Evolutionary conservation across 148 eudicot species (phyloP).

Genomic region (Persicaria maculosa): DNA sequence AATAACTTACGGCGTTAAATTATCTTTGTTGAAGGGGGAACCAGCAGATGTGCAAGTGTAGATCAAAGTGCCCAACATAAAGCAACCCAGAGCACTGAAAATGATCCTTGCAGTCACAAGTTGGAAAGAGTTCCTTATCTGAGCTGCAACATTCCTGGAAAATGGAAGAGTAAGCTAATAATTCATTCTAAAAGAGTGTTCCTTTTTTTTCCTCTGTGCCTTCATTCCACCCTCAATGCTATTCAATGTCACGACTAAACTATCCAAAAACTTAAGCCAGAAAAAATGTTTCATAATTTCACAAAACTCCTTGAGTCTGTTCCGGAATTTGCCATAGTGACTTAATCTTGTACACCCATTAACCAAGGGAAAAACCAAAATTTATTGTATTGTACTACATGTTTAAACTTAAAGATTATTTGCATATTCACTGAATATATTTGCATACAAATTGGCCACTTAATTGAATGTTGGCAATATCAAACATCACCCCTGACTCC

Average conservation of each 20-base stretch:
- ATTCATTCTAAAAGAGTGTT: background rate
- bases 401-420: too few relatives aligned
- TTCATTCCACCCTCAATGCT: background rate
- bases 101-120: slow-evolving; percentile 40
- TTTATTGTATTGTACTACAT: too few relatives aligned
- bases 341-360: too few relatives aligned
- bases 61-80: slow-evolving; percentile 58
- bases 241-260: background rate
- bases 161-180: background rate
- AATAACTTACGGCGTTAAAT: slow-evolving; percentile 57
- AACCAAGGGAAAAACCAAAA: too few relatives aligned
- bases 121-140: slow-evolving; percentile 31
- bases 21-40: slow-evolving; percentile 53
- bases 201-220: background rate
- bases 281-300: background rate
- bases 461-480: too few relatives aligned
- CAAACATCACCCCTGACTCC: too few relatives aligned
- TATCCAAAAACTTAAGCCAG: background rate
- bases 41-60: slow-evolving; percentile 56
- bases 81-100: slow-evolving; percentile 49
- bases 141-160: slow-evolving; percentile 36
- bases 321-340: too few relatives aligned
- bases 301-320: too few relatives aligned
- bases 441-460: too few relatives aligned
- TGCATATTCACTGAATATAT: too few relatives aligned